Base-by-base conservation (phyloP, 1,284 basidiomycete species). In the Cryptococcus depauperatus region DNA sequence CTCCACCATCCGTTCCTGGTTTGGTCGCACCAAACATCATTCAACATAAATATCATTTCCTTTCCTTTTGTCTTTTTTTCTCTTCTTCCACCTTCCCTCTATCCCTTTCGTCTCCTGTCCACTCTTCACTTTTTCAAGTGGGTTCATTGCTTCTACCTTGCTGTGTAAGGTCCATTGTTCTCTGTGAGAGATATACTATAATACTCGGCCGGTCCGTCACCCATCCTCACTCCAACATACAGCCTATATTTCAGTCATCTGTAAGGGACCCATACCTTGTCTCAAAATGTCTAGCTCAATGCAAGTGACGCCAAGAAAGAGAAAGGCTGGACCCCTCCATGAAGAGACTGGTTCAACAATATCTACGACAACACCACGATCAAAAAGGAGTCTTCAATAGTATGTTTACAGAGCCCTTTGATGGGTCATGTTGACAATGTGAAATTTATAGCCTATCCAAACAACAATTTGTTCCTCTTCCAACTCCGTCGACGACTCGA, bases 401-500 rank as follows among this genome's bases (percentile, higher is more conserved):
- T n/a, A n/a, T n/a, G n/a, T n/a, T n/a, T n/a, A n/a, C n/a, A n/a
- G n/a, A n/a, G n/a, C n/a, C n/a, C n/a, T n/a, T n/a, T n/a, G n/a
- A n/a, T n/a, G n/a, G n/a, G n/a, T n/a, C n/a, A n/a, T n/a, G n/a
- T n/a, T n/a, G n/a, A n/a, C n/a, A n/a, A n/a, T n/a, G n/a, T n/a
- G n/a, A n/a, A n/a, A n/a, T n/a, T n/a, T n/a, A n/a, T n/a, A n/a
- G n/a, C n/a, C n/a, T n/a, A n/a, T n/a, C n/a, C n/a, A n/a, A n/a
- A n/a, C n/a, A n/a, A n/a, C n/a, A n/a, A 8, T 61, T 62, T 30
- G 56, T 52, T 11, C 64, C 64, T 0, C 64, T 66, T 30, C 64
- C 64, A 3, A 66, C 64, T n/a, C 64, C 64, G 22, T 58, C 64
- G 33, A 46, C 55, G 7, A 52, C 53, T 41, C 51, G 57, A 37